Conservation (phyloP, 108 stramenopile species). For the Nannochloropsis granulata region DNA sequence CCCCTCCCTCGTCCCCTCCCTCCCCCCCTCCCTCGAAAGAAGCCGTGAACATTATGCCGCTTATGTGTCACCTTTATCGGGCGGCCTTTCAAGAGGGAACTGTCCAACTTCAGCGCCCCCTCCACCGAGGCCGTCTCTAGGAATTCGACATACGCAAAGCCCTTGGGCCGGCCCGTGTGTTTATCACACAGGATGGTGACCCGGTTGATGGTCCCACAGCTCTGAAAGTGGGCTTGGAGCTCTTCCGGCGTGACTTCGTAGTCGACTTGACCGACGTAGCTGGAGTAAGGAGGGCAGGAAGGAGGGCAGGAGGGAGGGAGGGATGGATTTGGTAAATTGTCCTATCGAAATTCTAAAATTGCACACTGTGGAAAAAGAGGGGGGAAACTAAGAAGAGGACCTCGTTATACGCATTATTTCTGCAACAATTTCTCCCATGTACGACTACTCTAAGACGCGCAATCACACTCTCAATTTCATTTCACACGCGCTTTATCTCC, state of each 20-base stretch:
- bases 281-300: not conserved
- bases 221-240: slow-evolving; percentile 75
- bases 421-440: too few species aligned
- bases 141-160: slow-evolving; percentile 50
- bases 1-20: slow-evolving; percentile 12
- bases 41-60: not conserved
- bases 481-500: too few species aligned
- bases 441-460: not conserved
- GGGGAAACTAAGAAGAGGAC: not conserved
- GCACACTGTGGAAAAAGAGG: not conserved
- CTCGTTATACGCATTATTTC: not conserved
- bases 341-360: not conserved
- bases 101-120: slow-evolving; percentile 78
- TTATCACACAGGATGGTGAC: slow-evolving; percentile 96
- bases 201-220: slow-evolving; percentile 87
- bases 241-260: slow-evolving; percentile 88
- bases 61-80: slow-evolving; percentile 60
- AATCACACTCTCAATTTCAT: too few species aligned
- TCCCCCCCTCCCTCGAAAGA: not conserved
- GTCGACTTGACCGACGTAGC: slow-evolving; percentile 92
- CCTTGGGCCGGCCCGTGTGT: slow-evolving; percentile 76
- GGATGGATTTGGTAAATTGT: not conserved
- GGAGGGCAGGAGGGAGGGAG: not conserved
- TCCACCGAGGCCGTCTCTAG: slow-evolving; percentile 62
- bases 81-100: slow-evolving; percentile 77